Conservation (phyloP, 2,329 filamentous ascomycete species). For the Penicillium sp. region DNA sequence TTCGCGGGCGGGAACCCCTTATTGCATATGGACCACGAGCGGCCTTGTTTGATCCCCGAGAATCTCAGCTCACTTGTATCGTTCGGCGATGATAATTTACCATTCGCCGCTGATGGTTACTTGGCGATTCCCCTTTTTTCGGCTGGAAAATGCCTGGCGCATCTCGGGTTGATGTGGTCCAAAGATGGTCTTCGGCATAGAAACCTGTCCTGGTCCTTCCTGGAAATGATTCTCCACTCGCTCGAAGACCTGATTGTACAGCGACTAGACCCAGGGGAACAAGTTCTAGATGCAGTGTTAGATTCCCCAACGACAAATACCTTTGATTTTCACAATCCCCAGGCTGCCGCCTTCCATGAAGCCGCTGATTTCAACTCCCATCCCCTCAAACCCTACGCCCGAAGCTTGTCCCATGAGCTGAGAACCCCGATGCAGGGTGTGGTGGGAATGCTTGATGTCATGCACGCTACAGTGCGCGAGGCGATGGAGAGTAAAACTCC, state of each 20-base stretch:
- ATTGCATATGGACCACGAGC: slow-evolving; percentile 68
- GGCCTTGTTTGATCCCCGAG: slow-evolving; percentile 66
- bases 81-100: slow-evolving; percentile 57
- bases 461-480: slow-evolving; percentile 69
- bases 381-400: slow-evolving; percentile 68
- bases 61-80: slow-evolving; percentile 57
- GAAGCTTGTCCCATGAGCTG: slow-evolving; percentile 68
- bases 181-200: slow-evolving; percentile 56
- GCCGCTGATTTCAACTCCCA: slow-evolving; percentile 57
- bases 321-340: slow-evolving; percentile 21
- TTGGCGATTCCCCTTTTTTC: slow-evolving; percentile 64
- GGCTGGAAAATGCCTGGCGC: slow-evolving; percentile 63
- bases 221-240: slow-evolving; percentile 66
- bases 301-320: slow-evolving; percentile 10
- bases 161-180: slow-evolving; percentile 72
- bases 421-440: slow-evolving; percentile 74
- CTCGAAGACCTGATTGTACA: slow-evolving; percentile 65
- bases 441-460: slow-evolving; percentile 72
- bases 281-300: neutral
- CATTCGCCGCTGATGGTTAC: slow-evolving; percentile 63
- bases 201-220: slow-evolving; percentile 61
- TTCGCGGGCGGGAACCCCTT: slow-evolving; percentile 64
- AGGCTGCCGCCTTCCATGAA: slow-evolving; percentile 52
- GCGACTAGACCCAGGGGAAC: slow-evolving; percentile 44
- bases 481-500: slow-evolving; percentile 56